Evolutionary conservation across 2,329 filamentous ascomycete genomes (phyloP), one percentile per base, ranked within the genome.

Genomic region (Xylariaceae sp.): DNA sequence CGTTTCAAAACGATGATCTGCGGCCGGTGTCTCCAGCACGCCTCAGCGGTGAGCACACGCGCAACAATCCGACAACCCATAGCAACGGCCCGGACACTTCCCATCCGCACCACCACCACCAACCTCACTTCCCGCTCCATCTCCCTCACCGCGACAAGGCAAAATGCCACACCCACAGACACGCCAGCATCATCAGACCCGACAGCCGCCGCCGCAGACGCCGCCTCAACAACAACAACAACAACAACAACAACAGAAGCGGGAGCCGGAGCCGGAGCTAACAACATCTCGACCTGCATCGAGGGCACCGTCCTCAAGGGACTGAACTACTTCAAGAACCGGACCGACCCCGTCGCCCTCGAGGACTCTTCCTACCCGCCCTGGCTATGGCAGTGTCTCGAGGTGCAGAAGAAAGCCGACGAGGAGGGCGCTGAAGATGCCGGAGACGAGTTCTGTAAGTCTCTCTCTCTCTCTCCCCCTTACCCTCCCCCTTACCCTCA

Each of bases 391-490:
- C 73, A 68, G 3, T 82, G 86, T 55, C 68, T 93, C 44, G 77
- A 83, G 40, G 74, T 78, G 46, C 70, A 79, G 66, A 77, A 80
- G 66, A 80, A 76, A 61, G 65, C 60, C 3, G 66, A 67, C 17
- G 69, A 67, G 12, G 71, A 69, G 2, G 77, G 68, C 4, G 77
- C 74, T 3, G 76, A 72, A 10, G 75, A 74, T 8, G 78, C 77
- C 21, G 85, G 82, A 19, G 88, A 92, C 70, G 76, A 90, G 56
- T 93, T 89, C 65, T 91, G 88, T 92, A 79, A 40, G 85, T 40
- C 32, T 33, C 37, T 23, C 33, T 35, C 20, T 19, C 12, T 5
- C 29, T 19, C 40, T 22, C 6, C 17, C 10, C 6, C 7, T 19
- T 22, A 34, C 10, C 5, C 6, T 16, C 17, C 14, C 34, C 7